Percentiles rank a stretch among this genome's conserved stretches.
Evolutionary conservation across 2,329 filamentous ascomycete species (phyloP).

Genomic region (Aureobasidium sp.): DNA sequence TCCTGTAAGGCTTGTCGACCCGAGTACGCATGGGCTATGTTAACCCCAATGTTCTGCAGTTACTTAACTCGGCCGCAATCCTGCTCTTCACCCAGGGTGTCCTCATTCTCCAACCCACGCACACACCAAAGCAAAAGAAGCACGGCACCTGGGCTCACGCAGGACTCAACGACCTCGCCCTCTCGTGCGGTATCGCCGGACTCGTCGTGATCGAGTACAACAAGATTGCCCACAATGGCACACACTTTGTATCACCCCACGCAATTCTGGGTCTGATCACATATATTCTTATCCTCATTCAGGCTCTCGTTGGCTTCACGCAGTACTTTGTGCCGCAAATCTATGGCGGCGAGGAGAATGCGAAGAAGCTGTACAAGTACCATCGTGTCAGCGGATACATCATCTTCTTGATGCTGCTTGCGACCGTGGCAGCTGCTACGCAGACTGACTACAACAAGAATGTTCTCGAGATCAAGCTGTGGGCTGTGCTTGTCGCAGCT

Average conservation of each 20-base stretch:
- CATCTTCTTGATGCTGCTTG: conserved; percentile 62
- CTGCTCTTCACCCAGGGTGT: conserved; percentile 72
- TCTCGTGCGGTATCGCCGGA: conserved; percentile 57
- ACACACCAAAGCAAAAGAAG: conserved; percentile 66
- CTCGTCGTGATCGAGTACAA: conserved; percentile 73
- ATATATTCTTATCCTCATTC: conserved; percentile 61
- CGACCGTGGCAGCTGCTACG: conserved; percentile 67
- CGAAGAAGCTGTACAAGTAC: conserved; percentile 83
- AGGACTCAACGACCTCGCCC: conserved; percentile 58
- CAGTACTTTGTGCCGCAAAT: conserved; percentile 69
- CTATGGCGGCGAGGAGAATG: conserved; percentile 72
- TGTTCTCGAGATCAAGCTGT: conserved; percentile 65
- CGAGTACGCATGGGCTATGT: not conserved
- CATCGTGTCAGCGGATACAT: conserved; percentile 74
- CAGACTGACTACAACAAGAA: conserved; percentile 67
- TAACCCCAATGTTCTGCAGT: conserved; percentile 27
- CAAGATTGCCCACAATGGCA: conserved; percentile 61
- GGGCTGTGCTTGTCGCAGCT: conserved; percentile 63
- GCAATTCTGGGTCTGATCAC: conserved; percentile 75
- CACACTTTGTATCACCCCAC: conserved; percentile 75
- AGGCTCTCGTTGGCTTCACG: conserved; percentile 72
- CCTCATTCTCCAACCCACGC: conserved; percentile 81
- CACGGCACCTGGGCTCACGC: conserved; percentile 60
- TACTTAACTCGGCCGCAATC: conserved; percentile 57
- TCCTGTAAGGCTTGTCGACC: conserved; percentile 51